Percentiles rank a stretch among this genome's conserved stretches.
Conservation (phyloP, 2,329 filamentous ascomycete genomes). For the Curvularia spicifera region DNA sequence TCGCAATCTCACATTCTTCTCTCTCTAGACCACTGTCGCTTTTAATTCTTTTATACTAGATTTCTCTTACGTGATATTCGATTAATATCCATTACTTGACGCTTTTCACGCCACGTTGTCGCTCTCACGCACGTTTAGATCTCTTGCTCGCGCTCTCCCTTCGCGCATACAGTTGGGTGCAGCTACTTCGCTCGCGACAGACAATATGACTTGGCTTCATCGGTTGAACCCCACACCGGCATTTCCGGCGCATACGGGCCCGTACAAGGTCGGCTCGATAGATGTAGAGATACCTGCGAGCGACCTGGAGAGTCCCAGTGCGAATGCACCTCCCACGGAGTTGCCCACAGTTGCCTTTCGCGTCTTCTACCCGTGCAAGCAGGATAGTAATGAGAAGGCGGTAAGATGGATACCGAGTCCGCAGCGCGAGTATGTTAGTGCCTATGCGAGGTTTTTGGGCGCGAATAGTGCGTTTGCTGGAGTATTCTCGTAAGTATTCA, state of each 20-base stretch:
- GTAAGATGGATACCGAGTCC: slow-evolving; percentile 81
- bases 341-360: slow-evolving; percentile 78
- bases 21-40: background rate
- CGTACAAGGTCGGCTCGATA: slow-evolving; percentile 77
- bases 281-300: slow-evolving; percentile 78
- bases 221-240: slow-evolving; percentile 70
- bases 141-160: slow-evolving; percentile 26
- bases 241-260: slow-evolving; percentile 78
- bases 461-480: slow-evolving; percentile 59
- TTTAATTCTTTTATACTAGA: background rate
- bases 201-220: slow-evolving; percentile 51
- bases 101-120: slow-evolving; percentile 33
- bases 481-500: slow-evolving; percentile 47
- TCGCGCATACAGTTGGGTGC: slow-evolving; percentile 18
- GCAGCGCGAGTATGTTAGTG: slow-evolving; percentile 74
- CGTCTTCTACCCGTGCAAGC: slow-evolving; percentile 73
- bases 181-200: slow-evolving; percentile 14
- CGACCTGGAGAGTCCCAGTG: slow-evolving; percentile 56
- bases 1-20: background rate
- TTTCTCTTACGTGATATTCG: background rate
- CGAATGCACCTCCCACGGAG: slow-evolving; percentile 59
- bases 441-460: slow-evolving; percentile 79
- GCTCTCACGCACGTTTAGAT: slow-evolving; percentile 33
- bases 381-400: slow-evolving; percentile 56
- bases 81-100: background rate